Base-by-base conservation (phyloP, 2,329 filamentous ascomycete species). In the Sporothrix globosa region DNA sequence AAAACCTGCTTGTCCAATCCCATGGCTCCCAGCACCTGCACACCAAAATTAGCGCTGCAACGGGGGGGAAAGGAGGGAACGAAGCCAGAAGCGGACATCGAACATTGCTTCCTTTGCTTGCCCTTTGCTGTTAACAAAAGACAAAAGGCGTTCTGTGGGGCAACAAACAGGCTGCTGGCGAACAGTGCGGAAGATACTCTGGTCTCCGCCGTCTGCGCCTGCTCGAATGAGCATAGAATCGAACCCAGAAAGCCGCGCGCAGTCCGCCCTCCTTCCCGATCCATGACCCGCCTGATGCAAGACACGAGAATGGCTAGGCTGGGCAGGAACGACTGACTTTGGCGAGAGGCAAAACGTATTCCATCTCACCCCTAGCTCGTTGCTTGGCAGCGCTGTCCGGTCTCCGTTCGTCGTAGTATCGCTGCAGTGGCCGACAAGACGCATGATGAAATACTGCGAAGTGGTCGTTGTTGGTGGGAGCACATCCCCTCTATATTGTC, bases 21-120 rank as follows among this genome's bases (percentile, higher is more conserved):
- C 58, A 68, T 73, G 70, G 19, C 72, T 71, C 72, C 70, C 70
- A 73, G 68, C 70, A 70, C 41, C 72, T 73, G 72, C 72, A 70
- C 58, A 50, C 61, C 56, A 48, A 13, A 34, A 34, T 46, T 73
- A 70, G 72, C 61, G 70, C 72, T 71, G 71, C 71, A 68, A 69
- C 69, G 63, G n/a, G 50, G 46, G 52, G 58, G 27, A 34, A 67
- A 21, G 67, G 41, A 48, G 46, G n/a, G 21, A 61, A 46, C 34
- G 34, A 34, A 34, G 34, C 34, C 34, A 34, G 34, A 34, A 34
- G 34, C 34, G 7, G 34, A 34, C 34, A 9, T 34, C 34, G 34
- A 34, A 34, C 34, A 34, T 34, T 34, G 34, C 34, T 34, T 63
- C 24, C 44, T 44, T 65, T 46, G 39, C 19, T 17, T 65, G 41